Conservation (phyloP, 164 flowering plant species). For the Vitis rotundifolia region DNA sequence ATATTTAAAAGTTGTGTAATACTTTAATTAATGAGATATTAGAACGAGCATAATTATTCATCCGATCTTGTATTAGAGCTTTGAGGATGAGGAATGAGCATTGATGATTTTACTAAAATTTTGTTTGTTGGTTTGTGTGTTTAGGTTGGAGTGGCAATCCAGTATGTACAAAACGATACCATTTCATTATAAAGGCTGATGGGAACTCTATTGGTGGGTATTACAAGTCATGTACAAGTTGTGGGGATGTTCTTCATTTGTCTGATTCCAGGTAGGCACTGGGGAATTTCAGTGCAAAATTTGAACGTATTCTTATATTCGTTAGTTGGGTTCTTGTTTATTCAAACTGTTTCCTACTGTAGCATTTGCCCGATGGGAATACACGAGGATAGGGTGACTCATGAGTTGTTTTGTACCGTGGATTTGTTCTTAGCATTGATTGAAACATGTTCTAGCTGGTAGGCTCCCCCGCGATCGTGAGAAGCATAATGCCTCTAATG, state of each 20-base stretch:
- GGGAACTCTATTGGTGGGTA: slow-evolving; percentile 51
- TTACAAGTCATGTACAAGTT: slow-evolving; percentile 54
- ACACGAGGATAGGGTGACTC: too few relatives aligned
- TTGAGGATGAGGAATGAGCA: too few relatives aligned
- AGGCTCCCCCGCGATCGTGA: too few relatives aligned
- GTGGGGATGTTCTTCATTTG: slow-evolving; percentile 55
- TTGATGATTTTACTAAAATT: background rate
- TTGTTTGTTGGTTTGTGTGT: background rate
- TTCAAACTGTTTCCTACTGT: background rate
- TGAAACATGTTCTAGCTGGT: too few relatives aligned
- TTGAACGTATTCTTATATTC: background rate
- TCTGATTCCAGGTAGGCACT: slow-evolving; percentile 55
- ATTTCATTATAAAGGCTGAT: slow-evolving; percentile 71
- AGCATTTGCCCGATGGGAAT: too few relatives aligned
- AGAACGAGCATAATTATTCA: too few relatives aligned
- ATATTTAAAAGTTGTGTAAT: too few relatives aligned
- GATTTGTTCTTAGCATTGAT: too few relatives aligned
- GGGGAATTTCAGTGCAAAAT: background rate
- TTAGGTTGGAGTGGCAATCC: slow-evolving; percentile 88
- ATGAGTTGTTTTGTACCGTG: too few relatives aligned
- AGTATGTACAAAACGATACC: slow-evolving; percentile 78
- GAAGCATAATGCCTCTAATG: too few relatives aligned
- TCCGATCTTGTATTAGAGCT: too few relatives aligned
- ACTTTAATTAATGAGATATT: too few relatives aligned
- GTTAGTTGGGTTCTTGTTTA: background rate